Base-by-base conservation (phyloP, 345 rosid species). In the Euphorbia tirucalli region DNA sequence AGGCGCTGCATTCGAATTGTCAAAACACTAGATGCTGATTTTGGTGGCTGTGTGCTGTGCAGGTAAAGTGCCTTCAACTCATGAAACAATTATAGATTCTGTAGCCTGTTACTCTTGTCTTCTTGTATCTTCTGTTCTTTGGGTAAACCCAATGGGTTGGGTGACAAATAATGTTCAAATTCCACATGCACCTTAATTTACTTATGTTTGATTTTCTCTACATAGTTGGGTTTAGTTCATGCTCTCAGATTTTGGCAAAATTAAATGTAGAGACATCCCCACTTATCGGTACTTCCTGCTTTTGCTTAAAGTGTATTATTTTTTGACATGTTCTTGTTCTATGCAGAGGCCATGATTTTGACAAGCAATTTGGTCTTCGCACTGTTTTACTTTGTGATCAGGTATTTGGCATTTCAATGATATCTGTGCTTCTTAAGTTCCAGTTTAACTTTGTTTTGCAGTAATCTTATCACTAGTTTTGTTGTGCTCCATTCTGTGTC, bases 381-480 rank as follows among this genome's bases (percentile, higher is more conserved):
- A 95, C 96, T 50, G 96, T 95, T 66, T 90, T 95, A 61, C 78
- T 95, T 54, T 92, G 99, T 70, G 99, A 92, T 81, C 99, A 92
- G 96, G 97, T 95, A 77, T 30, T 71, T 35, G 65, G 76, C 28
- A 22, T 35, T 61, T 50, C 65, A 25, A 69, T 77, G 22, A 59
- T 57, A 27, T 50, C 11, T 65, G 10, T 2, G 15, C 19, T 77
- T 21, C 13, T 22, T 30, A 54, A 77, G 59, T 64, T 48, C 48
- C 35, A 55, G 30, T 43, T 14, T 43, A 0, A 24, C 25, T n/a
- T 52, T 25, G 49, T 21, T 69, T 0, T 49, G 28, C 46, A 5
- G 43, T 27, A 30, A 60, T 25, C 50, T 48, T 11, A 22, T 43
- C 55, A 43, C 8, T 9, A 43, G 30, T 61, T 35, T 35, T 35